phyloP scores from a whole-genome alignment of 2,329 filamentous ascomycete species.

The Phaeophleospora eucalypticola region DNA sequence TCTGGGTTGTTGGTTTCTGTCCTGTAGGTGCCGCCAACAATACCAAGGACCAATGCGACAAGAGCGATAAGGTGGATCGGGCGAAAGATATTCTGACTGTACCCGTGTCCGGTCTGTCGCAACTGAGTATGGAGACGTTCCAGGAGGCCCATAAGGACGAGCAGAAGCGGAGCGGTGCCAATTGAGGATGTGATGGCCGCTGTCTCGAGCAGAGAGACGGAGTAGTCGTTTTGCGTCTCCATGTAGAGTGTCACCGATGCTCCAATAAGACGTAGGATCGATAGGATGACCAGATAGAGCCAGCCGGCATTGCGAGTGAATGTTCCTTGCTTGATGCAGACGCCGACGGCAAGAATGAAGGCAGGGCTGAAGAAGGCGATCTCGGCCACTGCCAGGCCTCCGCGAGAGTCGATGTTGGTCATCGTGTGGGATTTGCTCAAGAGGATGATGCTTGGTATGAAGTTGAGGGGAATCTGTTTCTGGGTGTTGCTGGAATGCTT shows the following conservation, averaged over 20 bases:
- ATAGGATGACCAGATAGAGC: constrained; percentile 25
- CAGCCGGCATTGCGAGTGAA: constrained; percentile 17
- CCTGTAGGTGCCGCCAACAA: constrained; percentile 23
- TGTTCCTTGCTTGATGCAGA: constrained; percentile 27
- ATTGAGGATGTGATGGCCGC: constrained; percentile 26
- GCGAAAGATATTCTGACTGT: constrained; percentile 16
- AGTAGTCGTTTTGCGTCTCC: constrained; percentile 21
- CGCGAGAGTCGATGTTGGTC: constrained; percentile 15
- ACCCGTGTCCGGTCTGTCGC: constrained; percentile 15
- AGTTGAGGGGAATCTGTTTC: background rate
- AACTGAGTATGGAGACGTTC: constrained; percentile 23
- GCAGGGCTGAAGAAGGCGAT: constrained; percentile 25
- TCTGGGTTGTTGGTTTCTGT: constrained; percentile 1
- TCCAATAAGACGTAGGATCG: constrained; percentile 27
- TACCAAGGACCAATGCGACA: constrained; percentile 24
- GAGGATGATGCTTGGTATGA: too few species aligned
- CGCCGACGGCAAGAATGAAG: constrained; percentile 16
- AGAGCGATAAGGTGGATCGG: constrained; percentile 22
- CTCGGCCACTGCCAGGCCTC: constrained; percentile 24
- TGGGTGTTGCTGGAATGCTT: too few species aligned
- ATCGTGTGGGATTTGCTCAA: constrained; percentile 11
- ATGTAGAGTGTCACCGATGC: constrained; percentile 24
- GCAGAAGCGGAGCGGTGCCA: constrained; percentile 27
- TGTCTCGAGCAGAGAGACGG: constrained; percentile 16
- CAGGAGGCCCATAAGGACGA: constrained; percentile 24